Base-by-base conservation (phyloP, 371 early-diverging fungal genomes). In the Mortierella sp. region DNA sequence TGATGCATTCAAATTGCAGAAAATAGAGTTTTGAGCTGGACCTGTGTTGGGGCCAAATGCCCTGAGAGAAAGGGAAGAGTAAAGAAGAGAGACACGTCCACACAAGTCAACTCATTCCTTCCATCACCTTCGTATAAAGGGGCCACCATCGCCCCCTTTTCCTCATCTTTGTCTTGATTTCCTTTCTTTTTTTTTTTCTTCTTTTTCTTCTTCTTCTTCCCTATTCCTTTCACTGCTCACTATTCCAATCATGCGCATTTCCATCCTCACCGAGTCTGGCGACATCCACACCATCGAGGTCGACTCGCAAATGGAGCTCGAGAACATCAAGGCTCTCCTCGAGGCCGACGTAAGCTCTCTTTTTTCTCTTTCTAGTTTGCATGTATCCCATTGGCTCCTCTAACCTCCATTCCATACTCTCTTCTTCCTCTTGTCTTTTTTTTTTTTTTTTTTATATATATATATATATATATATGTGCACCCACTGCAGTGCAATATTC, bases 271-370 rank as follows among this genome's bases (percentile, higher is more conserved):
- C 15, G 89, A 90, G 60, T 73, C 77, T 16, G 92, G 90, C 61
- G 87, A 89, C 25, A 68, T 92, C 30, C 89, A 89, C 66, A 86
- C 85, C 70, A 72, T 95, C 23, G 95, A 94, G 63, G 90, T 94
- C 55, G 92, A 92, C 80, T 88, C 86, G 14, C 87, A 90, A 74
- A 93, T 93, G 89, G 91, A 91, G 72, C 83, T 96, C 58, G 94
- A 92, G 72, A 93, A 93, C 81, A 83, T 97, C 51, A 87, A 90
- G 69, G 95, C 95, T 14, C 84, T 96, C 16, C 84, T 94, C 25
- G 96, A 96, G 77, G 91, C 86, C 19, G 95, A 95, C 83, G 90
- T 94, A 87, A 59, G 75, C 23, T 28, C 47, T 5, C n/a, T 45
- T 16, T 7, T 19, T 19, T 11, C 23, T n/a, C 52, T 43, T 23